Evolutionary conservation across 345 rosid species (phyloP), one percentile per base, ranked within the genome.

Genomic region (Garcia nutans): DNA sequence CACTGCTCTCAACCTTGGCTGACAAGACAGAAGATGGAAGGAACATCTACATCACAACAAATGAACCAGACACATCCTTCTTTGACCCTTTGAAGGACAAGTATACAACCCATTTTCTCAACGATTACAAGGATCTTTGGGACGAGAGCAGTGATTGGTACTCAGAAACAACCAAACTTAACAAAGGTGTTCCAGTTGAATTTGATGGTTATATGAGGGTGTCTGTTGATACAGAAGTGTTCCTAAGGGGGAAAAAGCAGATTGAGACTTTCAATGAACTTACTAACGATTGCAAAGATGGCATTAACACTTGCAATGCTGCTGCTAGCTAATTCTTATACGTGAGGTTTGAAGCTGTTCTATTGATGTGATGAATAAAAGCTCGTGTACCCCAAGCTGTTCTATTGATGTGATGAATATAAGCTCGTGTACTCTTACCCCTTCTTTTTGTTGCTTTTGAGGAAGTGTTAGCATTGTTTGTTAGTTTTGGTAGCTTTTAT

Each of bases 241-340:
- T 95, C 87, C 80, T 95, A 82, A 89, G 99, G 77, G 99, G 96
- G 65, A 95, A 93, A 86, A 95, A 88, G 87, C 99, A 93, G 88
- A 81, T 93, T 47, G 94, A 95, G 79, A 93, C 98, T 31, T 93
- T 93, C 87, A 90, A 92, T 11, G 97, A 89, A 76, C 97, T 96
- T 70, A 96, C 97, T 5, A 89, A 88, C 5, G 98, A 92, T 82
- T 96, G 98, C 83, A 96, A 89, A 86, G 96, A 92, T 60, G 98
- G 97, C 26, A 74, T 93, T 57, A 88, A 90, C 77, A 90, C 95
- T 17, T 96, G 99, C 86, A 92, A 76, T 13, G 58, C 76, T 22
- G 95, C 98, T 61, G 76, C 95, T 49, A 84, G 87, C 77, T 96
- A 75, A 88, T 77, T 52, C 56, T 50, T 33, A 74, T 47, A 33